phyloP scores from a whole-genome alignment of 306 rosid species.

The Leucaena leucocephala region DNA sequence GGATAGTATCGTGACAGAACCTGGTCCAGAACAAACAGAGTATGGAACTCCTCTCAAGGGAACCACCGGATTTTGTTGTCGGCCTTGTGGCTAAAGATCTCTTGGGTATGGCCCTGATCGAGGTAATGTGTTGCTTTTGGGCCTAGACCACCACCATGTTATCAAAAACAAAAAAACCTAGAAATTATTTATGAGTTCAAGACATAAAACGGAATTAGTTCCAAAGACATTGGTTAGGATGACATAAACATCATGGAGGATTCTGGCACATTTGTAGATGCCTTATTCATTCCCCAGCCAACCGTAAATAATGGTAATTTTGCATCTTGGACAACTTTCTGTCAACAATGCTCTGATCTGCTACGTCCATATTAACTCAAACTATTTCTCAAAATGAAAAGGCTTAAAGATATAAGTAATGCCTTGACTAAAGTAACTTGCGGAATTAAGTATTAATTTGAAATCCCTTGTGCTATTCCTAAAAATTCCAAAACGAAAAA shows the following conservation, averaged over 20 bases:
- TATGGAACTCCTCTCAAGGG: no score
- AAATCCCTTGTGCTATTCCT: background rate
- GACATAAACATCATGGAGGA: background rate
- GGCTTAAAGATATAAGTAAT: background rate
- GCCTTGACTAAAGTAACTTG: background rate
- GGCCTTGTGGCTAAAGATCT: background rate
- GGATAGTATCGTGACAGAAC: background rate
- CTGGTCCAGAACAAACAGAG: no score
- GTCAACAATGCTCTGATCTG: background rate
- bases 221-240: background rate
- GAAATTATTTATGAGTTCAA: background rate
- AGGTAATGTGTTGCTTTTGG: background rate
- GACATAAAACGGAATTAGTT: background rate
- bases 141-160: background rate
- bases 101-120: background rate
- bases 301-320: background rate
- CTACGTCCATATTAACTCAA: background rate
- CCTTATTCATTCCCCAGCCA: background rate
- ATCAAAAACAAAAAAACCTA: background rate
- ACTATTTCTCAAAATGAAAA: constrained; percentile 10
- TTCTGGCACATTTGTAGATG: background rate
- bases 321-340: background rate
- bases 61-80: no score
- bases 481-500: constrained; percentile 16
- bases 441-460: background rate